These are phyloP conservation scores for Mycosarcoma maydis DNA, from an alignment of 1,284 basidiomycete species.

Conservation along the genomic window DNA sequence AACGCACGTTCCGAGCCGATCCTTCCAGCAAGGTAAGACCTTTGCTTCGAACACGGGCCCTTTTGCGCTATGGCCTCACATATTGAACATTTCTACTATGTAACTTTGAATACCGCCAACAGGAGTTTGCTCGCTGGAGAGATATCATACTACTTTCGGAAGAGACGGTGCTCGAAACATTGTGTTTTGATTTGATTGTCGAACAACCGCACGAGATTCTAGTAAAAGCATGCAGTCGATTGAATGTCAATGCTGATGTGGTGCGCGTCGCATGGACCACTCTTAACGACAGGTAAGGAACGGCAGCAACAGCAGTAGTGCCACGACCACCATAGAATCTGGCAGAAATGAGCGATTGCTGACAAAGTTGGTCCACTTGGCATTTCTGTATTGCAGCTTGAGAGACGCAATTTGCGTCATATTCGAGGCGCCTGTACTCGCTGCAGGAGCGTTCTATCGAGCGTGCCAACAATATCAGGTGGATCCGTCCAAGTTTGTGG, in stretches of 20 bases:
- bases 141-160: conserved; percentile 79
- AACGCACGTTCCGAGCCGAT: conserved; percentile 51
- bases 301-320: background rate
- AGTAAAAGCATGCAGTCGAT: conserved; percentile 49
- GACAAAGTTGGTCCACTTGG: background rate
- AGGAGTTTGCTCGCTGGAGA: conserved; percentile 72
- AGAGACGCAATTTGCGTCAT: conserved; percentile 55
- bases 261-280: conserved; percentile 56
- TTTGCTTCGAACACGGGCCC: no score
- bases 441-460: conserved; percentile 57
- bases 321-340: background rate
- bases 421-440: conserved; percentile 61
- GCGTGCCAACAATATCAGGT: conserved; percentile 46
- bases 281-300: conserved; percentile 48
- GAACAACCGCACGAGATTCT: conserved; percentile 76
- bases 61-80: background rate
- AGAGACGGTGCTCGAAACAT: conserved; percentile 82
- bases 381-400: conserved; percentile 20
- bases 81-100: no score
- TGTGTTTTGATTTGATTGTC: conserved; percentile 90
- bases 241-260: conserved; percentile 44
- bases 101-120: background rate
- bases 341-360: background rate
- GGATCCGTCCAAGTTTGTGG: conserved; percentile 41
- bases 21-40: conserved; percentile 32